A percentile compares a stretch with the other conserved stretches of the same genome.
phyloP scores from a whole-genome alignment of 1,139 yeast species.

The Pichia sp. region DNA sequence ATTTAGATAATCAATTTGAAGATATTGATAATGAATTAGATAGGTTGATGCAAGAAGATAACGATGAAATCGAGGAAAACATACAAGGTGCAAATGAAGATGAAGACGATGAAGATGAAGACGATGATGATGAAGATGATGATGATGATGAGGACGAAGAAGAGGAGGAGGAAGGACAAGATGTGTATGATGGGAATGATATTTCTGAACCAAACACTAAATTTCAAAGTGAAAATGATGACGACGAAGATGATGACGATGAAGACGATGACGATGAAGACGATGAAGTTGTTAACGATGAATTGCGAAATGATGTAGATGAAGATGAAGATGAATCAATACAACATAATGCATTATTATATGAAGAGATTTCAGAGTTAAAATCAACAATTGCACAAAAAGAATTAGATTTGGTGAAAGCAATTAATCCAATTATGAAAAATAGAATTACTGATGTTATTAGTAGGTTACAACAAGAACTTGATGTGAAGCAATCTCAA shows the following conservation, averaged over 20 bases:
- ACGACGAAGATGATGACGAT: constrained; percentile 30
- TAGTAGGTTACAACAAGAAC: constrained; percentile 69
- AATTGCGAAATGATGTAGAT: constrained; percentile 17
- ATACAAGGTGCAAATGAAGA: constrained; percentile 12
- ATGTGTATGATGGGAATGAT: constrained; percentile 29
- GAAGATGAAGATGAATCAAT: constrained; percentile 36
- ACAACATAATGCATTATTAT: constrained; percentile 70
- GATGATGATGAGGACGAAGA: constrained; percentile 29
- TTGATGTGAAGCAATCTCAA: constrained; percentile 75
- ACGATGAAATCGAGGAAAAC: constrained; percentile 16
- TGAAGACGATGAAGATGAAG: constrained; percentile 21
- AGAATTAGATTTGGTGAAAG: constrained; percentile 64
- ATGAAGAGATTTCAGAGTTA: constrained; percentile 81
- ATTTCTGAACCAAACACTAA: constrained; percentile 13
- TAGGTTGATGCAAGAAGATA: constrained; percentile 27
- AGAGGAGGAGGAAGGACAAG: constrained; percentile 29
- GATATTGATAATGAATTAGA: constrained; percentile 25
- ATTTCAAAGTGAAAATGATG: constrained; percentile 21
- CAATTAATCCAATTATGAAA: constrained; percentile 81
- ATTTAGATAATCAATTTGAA: constrained; percentile 11
- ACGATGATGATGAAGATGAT: constrained; percentile 28
- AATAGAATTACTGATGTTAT: constrained; percentile 83
- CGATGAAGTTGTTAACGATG: constrained; percentile 46
- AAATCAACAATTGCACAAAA: constrained; percentile 75
- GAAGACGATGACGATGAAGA: constrained; percentile 43